Evolutionary conservation across 2,329 filamentous ascomycete genomes (phyloP).

Genomic region (Phaeosphaeria sp.): DNA sequence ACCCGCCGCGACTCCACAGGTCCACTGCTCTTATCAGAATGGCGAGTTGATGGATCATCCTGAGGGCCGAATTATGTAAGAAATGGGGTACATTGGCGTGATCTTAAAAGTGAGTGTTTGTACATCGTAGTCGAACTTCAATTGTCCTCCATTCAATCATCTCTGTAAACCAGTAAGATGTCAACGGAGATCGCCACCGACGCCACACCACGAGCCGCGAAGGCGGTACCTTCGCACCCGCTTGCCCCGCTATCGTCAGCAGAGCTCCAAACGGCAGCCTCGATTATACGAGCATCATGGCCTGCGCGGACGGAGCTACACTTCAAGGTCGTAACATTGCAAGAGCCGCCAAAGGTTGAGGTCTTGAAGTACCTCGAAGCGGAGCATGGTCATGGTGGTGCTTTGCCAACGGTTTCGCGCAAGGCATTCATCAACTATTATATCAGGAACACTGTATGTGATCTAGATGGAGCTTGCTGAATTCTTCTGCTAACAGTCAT

Average conservation of each 20-base stretch:
- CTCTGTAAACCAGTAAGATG: conserved; percentile 23
- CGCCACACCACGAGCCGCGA: conserved; percentile 25
- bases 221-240: conserved; percentile 56
- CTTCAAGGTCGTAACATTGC: conserved; percentile 72
- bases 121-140: too few relatives aligned
- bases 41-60: conserved; percentile 10
- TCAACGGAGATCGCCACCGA: conserved; percentile 38
- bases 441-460: conserved; percentile 63
- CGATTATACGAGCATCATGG: conserved; percentile 62
- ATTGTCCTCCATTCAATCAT: too few relatives aligned
- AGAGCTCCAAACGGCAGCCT: conserved; percentile 62
- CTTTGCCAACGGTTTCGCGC: conserved; percentile 59
- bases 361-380: conserved; percentile 68
- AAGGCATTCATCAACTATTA: conserved; percentile 67
- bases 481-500: conserved; percentile 6
- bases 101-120: not conserved
- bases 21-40: conserved; percentile 29
- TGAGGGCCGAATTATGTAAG: not conserved
- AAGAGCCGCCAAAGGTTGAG: conserved; percentile 68
- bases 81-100: not conserved
- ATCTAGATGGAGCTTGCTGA: conserved; percentile 24
- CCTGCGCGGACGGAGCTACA: conserved; percentile 63
- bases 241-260: conserved; percentile 64
- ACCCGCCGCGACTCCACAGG: conserved; percentile 1
- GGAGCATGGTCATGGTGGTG: conserved; percentile 60